Evolutionary conservation across 345 rosid species (phyloP), one percentile per base, ranked within the genome.

Genomic region (Pseudoturritis turrita): DNA sequence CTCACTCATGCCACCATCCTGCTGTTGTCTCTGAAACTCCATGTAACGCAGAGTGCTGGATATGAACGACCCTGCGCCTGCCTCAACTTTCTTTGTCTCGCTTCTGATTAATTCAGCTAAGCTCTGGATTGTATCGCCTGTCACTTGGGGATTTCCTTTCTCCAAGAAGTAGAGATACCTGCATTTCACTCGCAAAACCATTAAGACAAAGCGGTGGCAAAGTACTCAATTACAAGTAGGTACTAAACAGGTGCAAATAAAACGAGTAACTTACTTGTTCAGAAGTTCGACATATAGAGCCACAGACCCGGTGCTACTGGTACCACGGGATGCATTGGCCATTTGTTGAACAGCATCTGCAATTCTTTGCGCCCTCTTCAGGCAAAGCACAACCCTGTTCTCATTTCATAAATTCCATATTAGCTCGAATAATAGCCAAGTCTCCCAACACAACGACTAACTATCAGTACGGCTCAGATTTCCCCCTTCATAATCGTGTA

Each of bases 341-440:
- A 94, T 87, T 74, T 89, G 88, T 69, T 89, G 96, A 40, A 90
- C 93, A 75, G 93, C 93, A 83, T 91, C 89, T 54, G 97, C 97
- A 47, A 91, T 89, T 75, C 87, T 88, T 65, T 91, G 44, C 25
- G 97, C 96, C 68, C 88, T 88, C 80, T 88, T 91, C 67, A 94
- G 89, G 79, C 93, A 91, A 53, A 84, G 86, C 70, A 94, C 73
- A 75, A 89, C 99, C 83, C 99, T 94, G 78, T 60, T 49, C 45
- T 26, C 72, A 60, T 35, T 64, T 63, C 33, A 67, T 36, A 57
- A 49, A 56, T 17, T 37, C 47, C 36, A 64, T 57, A 74, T 57
- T 26, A 74, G 69, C 6, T 60, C 21, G 0, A 15, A 23, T 70
- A 15, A 23, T 70, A 25, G 61, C 11, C 4, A 6, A 10, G 31